Evolutionary conservation across 2,329 filamentous ascomycete species (phyloP).

Genomic region (Cladorrhinum sp.): DNA sequence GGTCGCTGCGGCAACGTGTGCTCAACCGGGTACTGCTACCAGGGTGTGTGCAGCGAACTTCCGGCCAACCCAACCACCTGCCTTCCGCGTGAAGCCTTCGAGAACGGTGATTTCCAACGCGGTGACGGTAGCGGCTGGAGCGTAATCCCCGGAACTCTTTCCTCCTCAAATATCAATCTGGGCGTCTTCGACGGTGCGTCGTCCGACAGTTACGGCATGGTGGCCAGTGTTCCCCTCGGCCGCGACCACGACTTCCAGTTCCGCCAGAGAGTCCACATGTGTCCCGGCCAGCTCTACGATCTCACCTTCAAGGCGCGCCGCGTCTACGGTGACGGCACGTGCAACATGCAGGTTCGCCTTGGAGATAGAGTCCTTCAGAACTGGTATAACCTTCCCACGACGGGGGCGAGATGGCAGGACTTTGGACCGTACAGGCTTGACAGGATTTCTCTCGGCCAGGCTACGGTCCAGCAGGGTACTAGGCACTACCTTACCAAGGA

Average conservation of each 20-base stretch:
- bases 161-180: not conserved
- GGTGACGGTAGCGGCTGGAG: not conserved
- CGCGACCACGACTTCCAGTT: not conserved
- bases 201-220: not conserved
- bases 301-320: not conserved
- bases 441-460: not conserved
- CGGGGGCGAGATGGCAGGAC: not conserved
- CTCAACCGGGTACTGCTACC: constrained; percentile 16
- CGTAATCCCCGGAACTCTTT: not conserved
- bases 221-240: not conserved
- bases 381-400: not conserved
- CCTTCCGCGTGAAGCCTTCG: not conserved
- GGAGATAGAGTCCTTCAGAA: not conserved
- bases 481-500: not conserved
- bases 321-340: not conserved
- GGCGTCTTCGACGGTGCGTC: not conserved
- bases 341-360: not conserved
- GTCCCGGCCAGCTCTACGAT: not conserved
- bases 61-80: not conserved
- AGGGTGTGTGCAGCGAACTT: constrained; percentile 16
- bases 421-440: not conserved
- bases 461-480: not conserved
- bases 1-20: constrained; percentile 20
- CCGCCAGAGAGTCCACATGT: not conserved
- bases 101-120: not conserved